These are phyloP conservation scores for Penicillium digitatum DNA, from an alignment of 2,329 filamentous ascomycete genomes.

Conservation along the genomic window DNA sequence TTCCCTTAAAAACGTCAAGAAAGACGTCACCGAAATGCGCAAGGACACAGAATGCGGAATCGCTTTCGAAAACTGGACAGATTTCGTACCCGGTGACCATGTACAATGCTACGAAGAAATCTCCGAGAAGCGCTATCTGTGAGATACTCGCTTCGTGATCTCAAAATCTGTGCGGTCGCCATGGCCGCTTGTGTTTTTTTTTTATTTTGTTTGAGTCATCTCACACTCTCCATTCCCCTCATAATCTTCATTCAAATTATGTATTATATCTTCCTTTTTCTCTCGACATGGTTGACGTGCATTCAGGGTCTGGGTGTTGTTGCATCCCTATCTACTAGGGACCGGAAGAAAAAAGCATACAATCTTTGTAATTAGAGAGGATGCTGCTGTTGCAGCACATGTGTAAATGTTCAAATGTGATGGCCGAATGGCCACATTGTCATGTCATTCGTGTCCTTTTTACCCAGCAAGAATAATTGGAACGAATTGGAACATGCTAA, in stretches of 20 bases:
- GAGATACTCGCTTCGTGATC: slow-evolving; percentile 4
- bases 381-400: background rate
- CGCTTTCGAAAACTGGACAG: slow-evolving; percentile 73
- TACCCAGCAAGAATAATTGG: background rate
- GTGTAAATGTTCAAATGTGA: slow-evolving; percentile 8
- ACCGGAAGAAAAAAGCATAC: slow-evolving; percentile 1
- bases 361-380: slow-evolving; percentile 5
- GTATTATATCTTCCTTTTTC: slow-evolving; percentile 11
- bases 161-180: background rate
- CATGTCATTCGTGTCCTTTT: background rate
- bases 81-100: slow-evolving; percentile 74
- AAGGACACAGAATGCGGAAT: slow-evolving; percentile 95
- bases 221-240: slow-evolving; percentile 6
- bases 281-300: slow-evolving; percentile 12
- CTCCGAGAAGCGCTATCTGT: slow-evolving; percentile 61
- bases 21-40: slow-evolving; percentile 81
- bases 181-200: slow-evolving; percentile 6
- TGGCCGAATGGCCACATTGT: background rate
- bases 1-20: slow-evolving; percentile 87
- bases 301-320: slow-evolving; percentile 16
- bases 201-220: background rate
- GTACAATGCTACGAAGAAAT: slow-evolving; percentile 84
- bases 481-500: background rate
- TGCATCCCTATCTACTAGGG: slow-evolving; percentile 3
- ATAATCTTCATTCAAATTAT: slow-evolving; percentile 1